A percentile compares a stretch with the other conserved stretches of the same genome.
Evolutionary conservation across 768 basidiomycete genomes (phyloP).

Genomic region (Neoboletus subvelutipes): DNA sequence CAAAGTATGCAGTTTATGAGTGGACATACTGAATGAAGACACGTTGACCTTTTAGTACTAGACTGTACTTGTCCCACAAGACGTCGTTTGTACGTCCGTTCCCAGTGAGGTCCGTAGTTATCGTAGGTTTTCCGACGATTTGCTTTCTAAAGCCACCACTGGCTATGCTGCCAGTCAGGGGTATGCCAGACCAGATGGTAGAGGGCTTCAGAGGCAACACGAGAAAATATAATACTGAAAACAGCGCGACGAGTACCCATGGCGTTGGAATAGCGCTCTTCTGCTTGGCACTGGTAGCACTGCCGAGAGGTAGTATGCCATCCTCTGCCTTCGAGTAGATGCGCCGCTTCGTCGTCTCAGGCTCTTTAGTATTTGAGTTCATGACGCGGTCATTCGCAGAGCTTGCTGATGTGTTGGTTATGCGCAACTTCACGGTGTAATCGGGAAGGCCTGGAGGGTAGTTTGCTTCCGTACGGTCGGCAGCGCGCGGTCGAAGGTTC

Average conservation of each 20-base stretch:
- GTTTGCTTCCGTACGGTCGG: not conserved
- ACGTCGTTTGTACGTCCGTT: constrained; percentile 40
- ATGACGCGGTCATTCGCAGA: constrained; percentile 2
- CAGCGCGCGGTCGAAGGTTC: not conserved
- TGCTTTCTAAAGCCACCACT: not conserved
- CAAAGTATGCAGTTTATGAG: not conserved
- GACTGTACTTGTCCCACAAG: constrained; percentile 68
- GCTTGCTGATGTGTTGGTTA: not conserved
- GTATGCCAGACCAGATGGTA: not conserved
- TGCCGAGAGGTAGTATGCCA: constrained; percentile 1
- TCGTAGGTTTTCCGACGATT: not conserved
- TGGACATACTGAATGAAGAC: constrained; percentile 65
- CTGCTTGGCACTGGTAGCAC: not conserved
- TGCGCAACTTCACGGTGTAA: not conserved
- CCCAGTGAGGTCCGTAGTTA: constrained; percentile 16
- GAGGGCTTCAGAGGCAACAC: constrained; percentile 10
- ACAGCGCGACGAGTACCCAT: constrained; percentile 17
- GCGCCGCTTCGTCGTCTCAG: not conserved
- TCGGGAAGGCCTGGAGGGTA: not conserved
- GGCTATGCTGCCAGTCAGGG: not conserved
- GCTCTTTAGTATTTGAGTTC: constrained; percentile 1
- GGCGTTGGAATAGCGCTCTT: constrained; percentile 1
- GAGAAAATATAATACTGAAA: constrained; percentile 21
- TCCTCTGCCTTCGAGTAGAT: not conserved
- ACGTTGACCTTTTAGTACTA: constrained; percentile 67